Conservation (phyloP, 2,329 filamentous ascomycete genomes). For the Alternaria triticimaculans region DNA sequence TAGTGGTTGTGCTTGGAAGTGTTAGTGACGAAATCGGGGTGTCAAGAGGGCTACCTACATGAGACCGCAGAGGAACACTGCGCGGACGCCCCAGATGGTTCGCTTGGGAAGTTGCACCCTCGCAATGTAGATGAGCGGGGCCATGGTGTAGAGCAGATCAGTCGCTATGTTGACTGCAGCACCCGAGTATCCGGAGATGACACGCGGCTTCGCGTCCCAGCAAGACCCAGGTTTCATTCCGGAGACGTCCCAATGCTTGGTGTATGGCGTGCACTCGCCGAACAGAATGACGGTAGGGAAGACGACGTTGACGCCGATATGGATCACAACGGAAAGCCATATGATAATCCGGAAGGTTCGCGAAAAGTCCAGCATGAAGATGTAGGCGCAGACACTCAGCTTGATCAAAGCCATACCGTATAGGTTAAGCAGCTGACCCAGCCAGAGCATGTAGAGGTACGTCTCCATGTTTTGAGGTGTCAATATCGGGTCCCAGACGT, state of each 20-base stretch:
- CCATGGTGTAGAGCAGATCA: conserved; percentile 32
- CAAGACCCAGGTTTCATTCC: conserved; percentile 30
- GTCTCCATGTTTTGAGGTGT: conserved; percentile 24
- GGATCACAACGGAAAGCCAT: conserved; percentile 28
- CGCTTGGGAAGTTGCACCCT: conserved; percentile 32
- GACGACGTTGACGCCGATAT: conserved; percentile 30
- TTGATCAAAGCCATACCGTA: conserved; percentile 39
- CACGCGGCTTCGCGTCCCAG: conserved; percentile 29
- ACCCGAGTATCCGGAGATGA: conserved; percentile 36
- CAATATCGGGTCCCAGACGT: conserved; percentile 34
- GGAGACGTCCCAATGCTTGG: conserved; percentile 30
- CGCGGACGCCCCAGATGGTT: conserved; percentile 35
- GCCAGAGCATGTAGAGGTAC: conserved; percentile 29
- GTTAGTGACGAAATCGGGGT: background rate
- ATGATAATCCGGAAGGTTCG: conserved; percentile 28
- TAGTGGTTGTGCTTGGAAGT: conserved; percentile 26
- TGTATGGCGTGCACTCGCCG: conserved; percentile 31
- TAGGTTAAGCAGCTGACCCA: conserved; percentile 32
- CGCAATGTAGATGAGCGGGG: conserved; percentile 32
- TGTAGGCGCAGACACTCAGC: conserved; percentile 37
- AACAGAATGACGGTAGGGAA: conserved; percentile 32
- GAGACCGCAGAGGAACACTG: conserved; percentile 35
- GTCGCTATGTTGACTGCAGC: conserved; percentile 35
- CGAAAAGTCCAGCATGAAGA: conserved; percentile 36
- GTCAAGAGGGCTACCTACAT: conserved; percentile 26